Conservation (phyloP, 768 basidiomycete species). For the Kwoniella heveanensis region DNA sequence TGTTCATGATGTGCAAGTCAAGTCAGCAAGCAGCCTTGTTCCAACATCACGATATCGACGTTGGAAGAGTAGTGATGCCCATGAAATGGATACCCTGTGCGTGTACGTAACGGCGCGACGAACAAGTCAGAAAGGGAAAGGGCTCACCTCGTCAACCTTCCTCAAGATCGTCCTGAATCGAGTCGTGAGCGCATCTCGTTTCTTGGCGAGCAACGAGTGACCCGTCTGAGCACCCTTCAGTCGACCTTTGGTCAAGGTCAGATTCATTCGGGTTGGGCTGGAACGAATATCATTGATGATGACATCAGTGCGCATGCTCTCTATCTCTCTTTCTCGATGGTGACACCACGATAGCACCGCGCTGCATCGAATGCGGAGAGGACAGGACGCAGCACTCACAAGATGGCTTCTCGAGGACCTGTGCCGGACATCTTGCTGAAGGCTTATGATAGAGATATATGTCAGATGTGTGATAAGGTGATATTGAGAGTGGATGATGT, state of each 20-base stretch:
- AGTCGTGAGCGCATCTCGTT: slow-evolving; percentile 92
- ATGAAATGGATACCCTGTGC: background rate
- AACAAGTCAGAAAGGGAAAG: background rate
- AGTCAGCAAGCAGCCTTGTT: too few species aligned
- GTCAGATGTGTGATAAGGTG: background rate
- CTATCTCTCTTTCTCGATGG: too few species aligned
- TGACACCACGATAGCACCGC: too few species aligned
- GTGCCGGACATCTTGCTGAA: slow-evolving; percentile 78
- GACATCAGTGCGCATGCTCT: background rate
- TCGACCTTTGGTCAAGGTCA: slow-evolving; percentile 74
- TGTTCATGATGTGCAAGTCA: too few species aligned
- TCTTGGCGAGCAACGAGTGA: slow-evolving; percentile 93
- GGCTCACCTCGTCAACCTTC: slow-evolving; percentile 92
- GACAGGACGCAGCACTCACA: slow-evolving; percentile 56
- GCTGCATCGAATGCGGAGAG: too few species aligned
- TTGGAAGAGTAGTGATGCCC: too few species aligned
- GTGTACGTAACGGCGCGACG: background rate
- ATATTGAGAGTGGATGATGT: background rate
- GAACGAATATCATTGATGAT: background rate
- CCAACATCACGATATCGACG: too few species aligned
- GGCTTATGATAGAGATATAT: too few species aligned
- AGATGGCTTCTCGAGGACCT: slow-evolving; percentile 83
- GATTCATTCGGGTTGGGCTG: slow-evolving; percentile 93
- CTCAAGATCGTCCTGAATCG: slow-evolving; percentile 89
- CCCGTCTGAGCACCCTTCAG: slow-evolving; percentile 92